These are phyloP conservation scores for Debaryomyces nepalensis DNA, from an alignment of 1,139 yeast species.

Conservation along the genomic window DNA sequence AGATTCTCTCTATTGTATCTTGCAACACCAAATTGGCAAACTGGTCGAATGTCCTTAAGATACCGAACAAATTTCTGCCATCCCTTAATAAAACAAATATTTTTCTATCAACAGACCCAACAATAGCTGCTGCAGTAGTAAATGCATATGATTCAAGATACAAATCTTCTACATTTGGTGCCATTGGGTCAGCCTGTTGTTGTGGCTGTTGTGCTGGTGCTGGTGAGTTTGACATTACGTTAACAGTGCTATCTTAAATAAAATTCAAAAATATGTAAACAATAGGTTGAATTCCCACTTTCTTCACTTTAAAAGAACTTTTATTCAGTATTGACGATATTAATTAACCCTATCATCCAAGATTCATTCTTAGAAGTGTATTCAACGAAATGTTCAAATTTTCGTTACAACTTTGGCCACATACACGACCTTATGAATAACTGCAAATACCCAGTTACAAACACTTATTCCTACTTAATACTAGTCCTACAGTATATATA, in stretches of 20 bases:
- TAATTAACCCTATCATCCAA: background rate
- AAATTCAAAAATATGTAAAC: background rate
- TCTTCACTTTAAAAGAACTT: background rate
- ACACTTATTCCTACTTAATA: too few species aligned
- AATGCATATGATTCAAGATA: slow-evolving; percentile 77
- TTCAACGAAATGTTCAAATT: slow-evolving; percentile 8
- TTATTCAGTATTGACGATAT: slow-evolving; percentile 8
- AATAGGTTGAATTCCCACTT: background rate
- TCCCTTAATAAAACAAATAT: slow-evolving; percentile 87
- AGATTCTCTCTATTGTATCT: slow-evolving; percentile 87
- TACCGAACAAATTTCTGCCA: slow-evolving; percentile 88
- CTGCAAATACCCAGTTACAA: too few species aligned
- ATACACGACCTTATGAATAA: slow-evolving; percentile 6
- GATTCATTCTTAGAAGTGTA: background rate
- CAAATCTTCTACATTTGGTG: slow-evolving; percentile 52
- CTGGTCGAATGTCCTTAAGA: slow-evolving; percentile 93
- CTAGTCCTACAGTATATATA: too few species aligned
- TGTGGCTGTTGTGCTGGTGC: slow-evolving; percentile 21
- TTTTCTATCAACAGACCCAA: slow-evolving; percentile 90
- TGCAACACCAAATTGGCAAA: slow-evolving; percentile 92
- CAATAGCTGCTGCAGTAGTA: slow-evolving; percentile 95
- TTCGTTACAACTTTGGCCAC: slow-evolving; percentile 2
- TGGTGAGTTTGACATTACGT: slow-evolving; percentile 25
- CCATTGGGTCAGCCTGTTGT: slow-evolving; percentile 24
- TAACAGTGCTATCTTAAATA: background rate